Evolutionary conservation across 2,329 filamentous ascomycete genomes (phyloP), one percentile per base, ranked within the genome.

Genomic region (Claviceps sp.): DNA sequence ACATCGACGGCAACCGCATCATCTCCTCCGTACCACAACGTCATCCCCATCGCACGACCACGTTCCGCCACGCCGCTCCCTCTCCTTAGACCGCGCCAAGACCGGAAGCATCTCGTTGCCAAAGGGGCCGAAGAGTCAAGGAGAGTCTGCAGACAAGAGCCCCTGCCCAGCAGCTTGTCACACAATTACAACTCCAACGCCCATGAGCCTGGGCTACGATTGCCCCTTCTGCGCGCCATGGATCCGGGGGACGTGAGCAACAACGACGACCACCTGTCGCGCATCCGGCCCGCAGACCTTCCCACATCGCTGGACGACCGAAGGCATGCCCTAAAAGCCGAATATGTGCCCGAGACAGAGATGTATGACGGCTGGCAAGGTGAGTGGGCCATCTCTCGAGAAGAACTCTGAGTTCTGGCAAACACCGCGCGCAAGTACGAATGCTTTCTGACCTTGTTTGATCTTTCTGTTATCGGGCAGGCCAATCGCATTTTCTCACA

Each of bases 331-430:
- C 78, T 82, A 4, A 75, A 73, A 46, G 81, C 83, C 53, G 61
- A 64, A 55, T 78, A 83, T 56, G 77, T 85, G 52, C 76, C 77
- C 40, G 93, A 97, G 74, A 95, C 90, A 42, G 93, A 97, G 74
- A 88, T 96, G 72, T 98, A 97, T 67, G 93, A 98, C 77, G 93
- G 88, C 59, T 98, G 93, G 93, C 89, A 97, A 83, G 91, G 91
- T 76, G 20, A 43, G 42, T 42, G 48, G 29, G 34, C 36, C 49
- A 23, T 44, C 37, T 47, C 37, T 36, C 16, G 22, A 16, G 34
- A 34, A 34, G 17, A 13, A 23, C 47, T 3, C 9, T 11, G 29
- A 20, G 8, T 17, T 17, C 17, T 3, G 11, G 20, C 11, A 20
- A 5, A 42, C 23, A 4, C 9, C 29, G 16, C 47, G 13, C 20